These are phyloP conservation scores for Melanomma pulvis-pyrius DNA, from an alignment of 495 filamentous ascomycete species.

Conservation along the genomic window DNA sequence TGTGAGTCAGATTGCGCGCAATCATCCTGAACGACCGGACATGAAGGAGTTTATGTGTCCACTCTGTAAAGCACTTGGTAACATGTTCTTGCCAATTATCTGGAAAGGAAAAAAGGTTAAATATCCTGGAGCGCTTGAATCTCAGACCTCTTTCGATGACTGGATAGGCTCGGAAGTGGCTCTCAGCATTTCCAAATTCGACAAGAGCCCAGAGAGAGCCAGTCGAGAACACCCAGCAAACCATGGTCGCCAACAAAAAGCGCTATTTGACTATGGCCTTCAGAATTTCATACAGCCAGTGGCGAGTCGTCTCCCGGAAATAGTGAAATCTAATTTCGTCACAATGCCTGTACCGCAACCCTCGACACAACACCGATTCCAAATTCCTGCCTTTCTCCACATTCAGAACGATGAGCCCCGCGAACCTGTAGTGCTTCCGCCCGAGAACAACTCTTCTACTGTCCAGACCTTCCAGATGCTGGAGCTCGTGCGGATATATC, in stretches of 20 bases:
- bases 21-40: conserved; percentile 79
- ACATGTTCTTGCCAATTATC: conserved; percentile 90
- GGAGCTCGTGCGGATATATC: conserved; percentile 81
- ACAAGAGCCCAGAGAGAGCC: conserved; percentile 43
- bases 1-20: conserved; percentile 84
- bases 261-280: conserved; percentile 66
- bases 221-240: conserved; percentile 9
- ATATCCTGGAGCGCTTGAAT: conserved; percentile 67
- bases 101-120: conserved; percentile 90
- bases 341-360: conserved; percentile 15
- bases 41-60: conserved; percentile 92
- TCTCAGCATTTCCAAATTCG: conserved; percentile 47
- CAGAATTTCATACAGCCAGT: conserved; percentile 64
- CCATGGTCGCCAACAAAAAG: conserved; percentile 41
- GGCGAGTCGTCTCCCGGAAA: conserved; percentile 55
- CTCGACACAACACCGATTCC: conserved; percentile 40
- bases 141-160: conserved; percentile 61
- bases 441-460: conserved; percentile 14
- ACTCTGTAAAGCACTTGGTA: conserved; percentile 96
- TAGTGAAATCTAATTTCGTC: conserved; percentile 27
- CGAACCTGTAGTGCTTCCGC: conserved; percentile 25
- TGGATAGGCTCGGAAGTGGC: conserved; percentile 59
- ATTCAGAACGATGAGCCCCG: conserved; percentile 35
- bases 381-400: conserved; percentile 56
- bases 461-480: conserved; percentile 21